Evolutionary conservation across 352 stramenopile species (phyloP).

Genomic region (Phytopythium delawarense): DNA sequence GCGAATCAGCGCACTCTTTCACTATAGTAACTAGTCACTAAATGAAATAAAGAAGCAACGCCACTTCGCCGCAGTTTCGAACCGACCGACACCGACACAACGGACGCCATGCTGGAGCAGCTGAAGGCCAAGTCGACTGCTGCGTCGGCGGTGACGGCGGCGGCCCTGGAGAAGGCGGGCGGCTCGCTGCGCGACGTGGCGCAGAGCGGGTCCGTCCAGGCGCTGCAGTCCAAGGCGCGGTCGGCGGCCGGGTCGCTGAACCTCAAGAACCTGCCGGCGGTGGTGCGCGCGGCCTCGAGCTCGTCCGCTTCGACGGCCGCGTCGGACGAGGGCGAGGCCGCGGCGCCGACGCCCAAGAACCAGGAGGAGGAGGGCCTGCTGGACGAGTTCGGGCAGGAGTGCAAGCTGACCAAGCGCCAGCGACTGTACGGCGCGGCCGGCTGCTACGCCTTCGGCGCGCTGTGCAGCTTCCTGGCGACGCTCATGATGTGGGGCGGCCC

Average conservation of each 20-base stretch:
- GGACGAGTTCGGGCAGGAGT: slow-evolving; percentile 63
- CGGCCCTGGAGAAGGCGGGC: slow-evolving; percentile 48
- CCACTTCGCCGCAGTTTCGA: neutral
- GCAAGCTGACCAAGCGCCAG: slow-evolving; percentile 76
- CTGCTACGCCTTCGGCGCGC: slow-evolving; percentile 66
- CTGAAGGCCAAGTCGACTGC: slow-evolving; percentile 58
- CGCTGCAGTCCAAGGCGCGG: slow-evolving; percentile 49
- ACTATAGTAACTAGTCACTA: neutral
- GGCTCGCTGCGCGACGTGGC: slow-evolving; percentile 42
- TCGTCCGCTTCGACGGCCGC: slow-evolving; percentile 21
- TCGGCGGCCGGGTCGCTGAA: slow-evolving; percentile 45
- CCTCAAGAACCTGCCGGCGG: slow-evolving; percentile 32
- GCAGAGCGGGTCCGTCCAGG: slow-evolving; percentile 34
- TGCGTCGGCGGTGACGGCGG: slow-evolving; percentile 27
- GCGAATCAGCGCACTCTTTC: neutral
- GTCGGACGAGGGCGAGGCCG: slow-evolving; percentile 39
- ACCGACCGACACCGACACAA: neutral
- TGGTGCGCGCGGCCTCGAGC: slow-evolving; percentile 24
- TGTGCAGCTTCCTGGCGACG: slow-evolving; percentile 77
- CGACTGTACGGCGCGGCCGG: slow-evolving; percentile 66
- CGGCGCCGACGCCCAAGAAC: slow-evolving; percentile 30
- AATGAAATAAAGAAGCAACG: neutral
- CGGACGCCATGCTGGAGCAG: slow-evolving; percentile 46
- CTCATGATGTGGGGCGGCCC: slow-evolving; percentile 79
- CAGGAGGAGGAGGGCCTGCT: slow-evolving; percentile 74